Evolutionary conservation across 116 monocot genomes (phyloP), one percentile per base, ranked within the genome.

Genomic region (Dioscorea cayenensis): DNA sequence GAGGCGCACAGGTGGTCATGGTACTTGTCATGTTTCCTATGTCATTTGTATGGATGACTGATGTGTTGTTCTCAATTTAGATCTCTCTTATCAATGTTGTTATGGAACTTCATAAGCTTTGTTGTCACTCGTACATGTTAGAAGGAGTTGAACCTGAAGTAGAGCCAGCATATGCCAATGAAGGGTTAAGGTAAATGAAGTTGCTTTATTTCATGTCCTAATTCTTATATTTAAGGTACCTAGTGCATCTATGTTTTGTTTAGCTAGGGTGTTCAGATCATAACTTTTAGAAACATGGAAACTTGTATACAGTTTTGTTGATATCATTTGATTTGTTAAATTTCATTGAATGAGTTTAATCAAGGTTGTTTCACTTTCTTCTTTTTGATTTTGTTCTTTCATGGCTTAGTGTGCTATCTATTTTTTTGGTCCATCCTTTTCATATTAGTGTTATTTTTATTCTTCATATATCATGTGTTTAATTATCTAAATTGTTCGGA

Each of bases 41-140:
- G 73, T 20, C 64, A 36, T 67, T 51, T 62, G 12, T 76, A 29
- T 50, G 27, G 49, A 28, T 73, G 51, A 59, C 32, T 50, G 21
- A n/a, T 71, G 11, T 64, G 32, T 51, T 83, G n/a, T 58, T 32
- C 58, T 28, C 48, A 49, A 49, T 84, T 65, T 68, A 97, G 97
- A 90, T 93, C 51, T 97, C 97, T 13, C 97, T 97, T 60, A 97
- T 90, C 72, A 97, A 97, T 82, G 97, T 97, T 72, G 97, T 97
- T 17, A 97, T 97, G 97, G 97, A 97, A 60, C 88, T 97, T 67
- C 93, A 93, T 64, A 97, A 97, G 76, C 93, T 97, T 60, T 97
- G 97, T 70, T 97, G 97, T 73, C 97, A 97, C 84, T 86, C 82
- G 65, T 97, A 82, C 75, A 97, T 97, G 97, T 73, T 88, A 69